Base-by-base conservation (phyloP, 108 stramenopile genomes). In the Pseudonitzschia multistriata region DNA sequence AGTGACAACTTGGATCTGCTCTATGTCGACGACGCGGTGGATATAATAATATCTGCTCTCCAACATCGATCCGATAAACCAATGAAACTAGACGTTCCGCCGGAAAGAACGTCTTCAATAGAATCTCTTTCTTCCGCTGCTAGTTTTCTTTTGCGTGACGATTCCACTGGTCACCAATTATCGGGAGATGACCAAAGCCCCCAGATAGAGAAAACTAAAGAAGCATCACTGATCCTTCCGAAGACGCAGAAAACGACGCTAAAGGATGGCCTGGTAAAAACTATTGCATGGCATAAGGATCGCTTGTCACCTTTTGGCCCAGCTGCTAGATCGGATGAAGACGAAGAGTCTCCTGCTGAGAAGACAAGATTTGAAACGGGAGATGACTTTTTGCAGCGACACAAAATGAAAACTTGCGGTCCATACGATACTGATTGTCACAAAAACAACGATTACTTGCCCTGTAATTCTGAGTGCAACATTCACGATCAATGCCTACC, bases 251-350 rank as follows among this genome's bases (percentile, higher is more conserved):
- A 48, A 22, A 83, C 77, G 3, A 57, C 79, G 11, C 65, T 88
- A 47, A 67, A 63, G 59, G 77, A 85, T 40, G 91, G 91, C 13
- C 62, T 88, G 60, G 49, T 78, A 2, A 76, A 67, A 57, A 75
- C 83, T 13, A 56, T 89, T 22, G 86, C 88, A 3, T 92, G 91
- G 91, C 83, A 89, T 71, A 34, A 88, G 28, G 86, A 92, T 76
- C 65, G 78, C 2, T 61, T 68, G 11, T 50, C 76, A 31, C 86
- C 90, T n/a, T 86, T 67, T 67, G 86, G 86, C 19, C 67, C 77
- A 27, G 47, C 63, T 40, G 33, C 57, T 6, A 33, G 37, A 24
- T 22, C 39, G 17, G 17, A 54, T 28, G 28, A 45, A 34, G 42
- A 66, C 24, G 5, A 63, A 2, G 50, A 52, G 10, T n/a, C 25